phyloP scores from a whole-genome alignment of 2,329 filamentous ascomycete species.

The Huntiella abstrusa region DNA sequence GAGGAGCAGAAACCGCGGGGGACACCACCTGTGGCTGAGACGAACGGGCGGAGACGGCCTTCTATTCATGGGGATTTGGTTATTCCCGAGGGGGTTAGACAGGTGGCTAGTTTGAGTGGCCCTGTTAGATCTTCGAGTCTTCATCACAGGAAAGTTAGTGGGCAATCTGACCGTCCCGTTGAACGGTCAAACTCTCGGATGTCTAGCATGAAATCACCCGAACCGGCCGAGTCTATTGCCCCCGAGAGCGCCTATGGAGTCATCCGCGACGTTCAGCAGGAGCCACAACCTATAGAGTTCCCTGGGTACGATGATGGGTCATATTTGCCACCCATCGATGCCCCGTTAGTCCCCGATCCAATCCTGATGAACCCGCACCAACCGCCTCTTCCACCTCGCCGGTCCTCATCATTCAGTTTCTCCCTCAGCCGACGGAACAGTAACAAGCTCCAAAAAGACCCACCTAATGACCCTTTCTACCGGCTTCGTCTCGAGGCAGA shows the following conservation, averaged over 20 bases:
- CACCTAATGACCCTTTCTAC: conserved; percentile 32
- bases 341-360: conserved; percentile 10
- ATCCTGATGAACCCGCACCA: conserved; percentile 13
- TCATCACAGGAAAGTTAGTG: no score
- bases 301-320: conserved; percentile 11
- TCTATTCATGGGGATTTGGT: conserved; percentile 7
- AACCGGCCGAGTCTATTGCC: no score
- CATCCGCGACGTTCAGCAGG: background rate
- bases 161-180: no score
- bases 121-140: no score
- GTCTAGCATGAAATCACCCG: no score
- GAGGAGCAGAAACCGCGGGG: background rate
- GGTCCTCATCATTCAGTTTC: conserved; percentile 17
- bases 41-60: background rate
- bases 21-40: no score
- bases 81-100: conserved; percentile 1
- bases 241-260: no score
- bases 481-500: conserved; percentile 25
- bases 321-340: conserved; percentile 4
- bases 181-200: no score
- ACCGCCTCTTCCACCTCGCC: conserved; percentile 15
- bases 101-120: background rate
- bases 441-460: conserved; percentile 40
- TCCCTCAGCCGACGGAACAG: conserved; percentile 30
- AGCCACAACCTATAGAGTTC: background rate